Conservation (phyloP, 345 rosid genomes). For the Draba incana region DNA sequence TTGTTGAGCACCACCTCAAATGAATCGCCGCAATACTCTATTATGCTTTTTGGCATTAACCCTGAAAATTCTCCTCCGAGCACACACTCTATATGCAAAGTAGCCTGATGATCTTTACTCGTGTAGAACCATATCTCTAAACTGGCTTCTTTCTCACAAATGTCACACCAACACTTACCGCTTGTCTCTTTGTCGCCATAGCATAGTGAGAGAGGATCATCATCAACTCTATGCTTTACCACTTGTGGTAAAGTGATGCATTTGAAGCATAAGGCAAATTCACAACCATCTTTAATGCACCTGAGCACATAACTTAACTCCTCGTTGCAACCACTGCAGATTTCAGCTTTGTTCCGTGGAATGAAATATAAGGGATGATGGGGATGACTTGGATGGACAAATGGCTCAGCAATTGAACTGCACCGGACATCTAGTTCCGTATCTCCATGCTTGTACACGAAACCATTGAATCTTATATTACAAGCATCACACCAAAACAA, state of each 20-base stretch:
- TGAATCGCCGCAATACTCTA: background rate
- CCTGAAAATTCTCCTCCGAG: background rate
- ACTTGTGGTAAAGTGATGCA: constrained; percentile 4
- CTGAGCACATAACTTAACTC: background rate
- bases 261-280: background rate
- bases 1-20: background rate
- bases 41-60: background rate
- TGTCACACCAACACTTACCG: constrained; percentile 7
- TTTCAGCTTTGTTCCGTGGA: too few species aligned
- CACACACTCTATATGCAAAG: background rate
- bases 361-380: background rate
- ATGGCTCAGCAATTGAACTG: constrained; percentile 7
- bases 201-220: background rate
- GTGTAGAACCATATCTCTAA: constrained; percentile 10
- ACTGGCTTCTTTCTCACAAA: background rate
- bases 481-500: background rate
- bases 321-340: background rate
- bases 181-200: background rate
- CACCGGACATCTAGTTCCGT: background rate
- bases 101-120: background rate
- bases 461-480: background rate
- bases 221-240: background rate
- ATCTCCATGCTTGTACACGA: background rate
- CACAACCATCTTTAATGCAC: constrained; percentile 4
- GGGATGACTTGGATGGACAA: constrained; percentile 12